Percentiles rank a stretch among this genome's conserved stretches.
phyloP scores from a whole-genome alignment of 768 basidiomycete species.

The Phylloporus arenicola region DNA sequence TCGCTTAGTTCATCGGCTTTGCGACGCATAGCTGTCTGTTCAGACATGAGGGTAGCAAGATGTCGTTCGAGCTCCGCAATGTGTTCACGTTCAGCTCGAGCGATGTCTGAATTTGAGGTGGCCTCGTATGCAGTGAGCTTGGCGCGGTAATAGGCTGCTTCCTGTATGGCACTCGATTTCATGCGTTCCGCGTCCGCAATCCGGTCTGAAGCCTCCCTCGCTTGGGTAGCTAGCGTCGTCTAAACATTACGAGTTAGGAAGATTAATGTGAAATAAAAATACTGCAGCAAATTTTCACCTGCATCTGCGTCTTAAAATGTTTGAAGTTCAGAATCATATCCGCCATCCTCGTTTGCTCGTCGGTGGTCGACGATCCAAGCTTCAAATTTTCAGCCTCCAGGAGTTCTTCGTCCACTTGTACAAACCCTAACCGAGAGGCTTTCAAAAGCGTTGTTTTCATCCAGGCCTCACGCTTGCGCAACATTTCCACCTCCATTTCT shows the following conservation, averaged over 20 bases:
- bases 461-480: conserved; percentile 78
- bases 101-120: conserved; percentile 55
- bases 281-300: conserved; percentile 48
- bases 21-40: conserved; percentile 61
- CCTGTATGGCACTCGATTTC: conserved; percentile 77
- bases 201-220: conserved; percentile 68
- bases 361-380: conserved; percentile 29
- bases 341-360: conserved; percentile 48
- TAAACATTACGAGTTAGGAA: conserved; percentile 28
- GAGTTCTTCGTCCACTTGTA: conserved; percentile 54
- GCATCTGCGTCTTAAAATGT: conserved; percentile 79
- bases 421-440: conserved; percentile 75
- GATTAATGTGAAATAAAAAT: neutral
- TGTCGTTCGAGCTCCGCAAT: conserved; percentile 68
- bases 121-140: conserved; percentile 86
- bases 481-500: conserved; percentile 71
- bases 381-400: conserved; percentile 32
- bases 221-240: conserved; percentile 73
- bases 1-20: conserved; percentile 69
- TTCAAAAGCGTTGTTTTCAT: conserved; percentile 74
- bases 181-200: conserved; percentile 75
- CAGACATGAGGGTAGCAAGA: conserved; percentile 53
- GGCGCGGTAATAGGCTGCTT: conserved; percentile 93
- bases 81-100: conserved; percentile 75
- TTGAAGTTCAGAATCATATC: conserved; percentile 81